These are phyloP conservation scores for Phyllostachys edulis DNA, from an alignment of 176 grass and related monocot genomes.

Conservation along the genomic window DNA sequence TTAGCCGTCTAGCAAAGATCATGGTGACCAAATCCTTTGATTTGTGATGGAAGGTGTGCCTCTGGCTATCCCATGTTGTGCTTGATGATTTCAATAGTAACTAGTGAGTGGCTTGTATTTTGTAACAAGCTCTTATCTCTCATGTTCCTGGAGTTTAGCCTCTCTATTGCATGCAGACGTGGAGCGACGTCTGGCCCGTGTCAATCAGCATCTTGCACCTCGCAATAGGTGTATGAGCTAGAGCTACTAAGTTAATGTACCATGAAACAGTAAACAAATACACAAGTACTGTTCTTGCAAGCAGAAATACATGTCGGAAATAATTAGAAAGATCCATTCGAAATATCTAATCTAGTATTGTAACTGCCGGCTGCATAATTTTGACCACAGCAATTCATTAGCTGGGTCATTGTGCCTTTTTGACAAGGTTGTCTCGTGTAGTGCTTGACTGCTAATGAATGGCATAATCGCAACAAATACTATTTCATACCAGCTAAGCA, in stretches of 20 bases:
- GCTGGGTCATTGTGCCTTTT: background rate
- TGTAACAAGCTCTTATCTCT: constrained; percentile 24
- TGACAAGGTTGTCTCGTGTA: constrained; percentile 6
- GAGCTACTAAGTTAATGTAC: background rate
- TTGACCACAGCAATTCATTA: background rate
- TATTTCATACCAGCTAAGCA: background rate
- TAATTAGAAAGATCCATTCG: constrained; percentile 1
- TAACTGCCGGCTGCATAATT: background rate
- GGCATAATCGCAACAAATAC: background rate
- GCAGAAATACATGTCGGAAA: background rate
- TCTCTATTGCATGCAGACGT: constrained; percentile 11
- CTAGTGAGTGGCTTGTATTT: constrained; percentile 31
- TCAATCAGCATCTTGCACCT: background rate
- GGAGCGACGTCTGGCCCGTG: too few species aligned
- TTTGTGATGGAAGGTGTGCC: constrained; percentile 38
- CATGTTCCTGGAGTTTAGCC: constrained; percentile 20
- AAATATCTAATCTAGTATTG: background rate
- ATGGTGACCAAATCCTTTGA: constrained; percentile 2
- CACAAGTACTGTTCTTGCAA: background rate
- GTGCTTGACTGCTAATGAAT: too few species aligned
- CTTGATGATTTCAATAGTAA: constrained; percentile 30
- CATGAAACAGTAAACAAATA: background rate
- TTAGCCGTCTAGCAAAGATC: constrained; percentile 6
- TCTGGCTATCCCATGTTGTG: constrained; percentile 11
- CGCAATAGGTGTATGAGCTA: background rate